Conservation (phyloP, 2,329 filamentous ascomycete genomes). For the Scedosporium aurantiacum region DNA sequence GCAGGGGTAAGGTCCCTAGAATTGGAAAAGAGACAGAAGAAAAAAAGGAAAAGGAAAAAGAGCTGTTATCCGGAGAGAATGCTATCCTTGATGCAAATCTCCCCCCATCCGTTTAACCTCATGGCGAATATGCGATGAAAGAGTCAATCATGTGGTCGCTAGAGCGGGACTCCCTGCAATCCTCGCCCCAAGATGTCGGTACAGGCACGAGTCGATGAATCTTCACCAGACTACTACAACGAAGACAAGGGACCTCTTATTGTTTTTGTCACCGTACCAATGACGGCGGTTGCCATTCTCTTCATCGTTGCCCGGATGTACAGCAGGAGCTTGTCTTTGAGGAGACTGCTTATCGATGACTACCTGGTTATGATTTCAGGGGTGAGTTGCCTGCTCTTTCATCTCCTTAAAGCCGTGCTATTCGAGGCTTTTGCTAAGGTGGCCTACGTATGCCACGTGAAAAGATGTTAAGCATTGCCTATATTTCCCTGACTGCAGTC, state of each 20-base stretch:
- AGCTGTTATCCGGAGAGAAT: too few species aligned
- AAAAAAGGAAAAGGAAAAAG: too few species aligned
- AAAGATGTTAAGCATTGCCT: constrained; percentile 21
- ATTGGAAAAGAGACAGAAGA: too few species aligned
- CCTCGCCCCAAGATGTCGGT: not conserved
- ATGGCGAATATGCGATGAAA: too few species aligned
- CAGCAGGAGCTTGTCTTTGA: constrained; percentile 5
- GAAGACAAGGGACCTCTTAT: constrained; percentile 13
- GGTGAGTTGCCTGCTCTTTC: not conserved
- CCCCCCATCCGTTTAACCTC: too few species aligned
- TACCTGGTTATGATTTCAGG: constrained; percentile 7
- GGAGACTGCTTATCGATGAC: constrained; percentile 9
- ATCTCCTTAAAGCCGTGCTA: not conserved
- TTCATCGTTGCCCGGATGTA: constrained; percentile 8
- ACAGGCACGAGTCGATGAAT: not conserved
- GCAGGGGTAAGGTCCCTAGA: too few species aligned
- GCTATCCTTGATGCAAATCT: too few species aligned
- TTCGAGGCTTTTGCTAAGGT: not conserved
- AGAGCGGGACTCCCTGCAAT: too few species aligned
- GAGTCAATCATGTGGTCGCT: too few species aligned
- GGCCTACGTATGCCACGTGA: not conserved
- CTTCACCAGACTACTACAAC: constrained; percentile 3
- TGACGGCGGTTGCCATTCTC: constrained; percentile 8
- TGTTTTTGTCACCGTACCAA: constrained; percentile 3
- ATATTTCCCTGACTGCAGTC: constrained; percentile 21